Evolutionary conservation across 305 asterid species (phyloP).

Genomic region (Fraxinus albicans): DNA sequence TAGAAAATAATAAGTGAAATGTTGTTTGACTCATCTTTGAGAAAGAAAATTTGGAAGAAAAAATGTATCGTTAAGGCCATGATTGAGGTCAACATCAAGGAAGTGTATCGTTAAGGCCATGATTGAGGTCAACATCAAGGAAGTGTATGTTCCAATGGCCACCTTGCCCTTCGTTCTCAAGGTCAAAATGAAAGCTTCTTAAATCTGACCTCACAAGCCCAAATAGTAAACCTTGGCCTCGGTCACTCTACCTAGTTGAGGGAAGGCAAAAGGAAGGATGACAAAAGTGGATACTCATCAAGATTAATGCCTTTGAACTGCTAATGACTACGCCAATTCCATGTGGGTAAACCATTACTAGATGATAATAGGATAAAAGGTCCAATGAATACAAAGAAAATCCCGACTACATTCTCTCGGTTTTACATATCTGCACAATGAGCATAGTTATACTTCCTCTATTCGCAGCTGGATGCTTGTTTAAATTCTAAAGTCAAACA

Average conservation of each 20-base stretch:
- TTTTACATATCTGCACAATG: not conserved
- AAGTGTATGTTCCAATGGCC: not conserved
- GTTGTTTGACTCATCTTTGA: not conserved
- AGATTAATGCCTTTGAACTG: not conserved
- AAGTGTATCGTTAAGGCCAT: not conserved
- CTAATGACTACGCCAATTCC: not conserved
- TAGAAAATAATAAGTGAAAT: not conserved
- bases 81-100: not conserved
- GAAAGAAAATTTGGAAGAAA: not conserved
- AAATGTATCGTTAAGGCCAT: not conserved
- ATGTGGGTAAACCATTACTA: not conserved
- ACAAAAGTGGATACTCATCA: not conserved
- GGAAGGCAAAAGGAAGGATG: not conserved
- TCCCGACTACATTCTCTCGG: not conserved
- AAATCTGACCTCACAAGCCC: not conserved
- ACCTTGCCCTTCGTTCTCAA: not conserved
- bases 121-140: not conserved
- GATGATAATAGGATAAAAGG: no score
- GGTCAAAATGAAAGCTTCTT: not conserved
- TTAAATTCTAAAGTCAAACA: not conserved
- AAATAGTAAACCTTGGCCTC: not conserved
- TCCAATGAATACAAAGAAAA: not conserved
- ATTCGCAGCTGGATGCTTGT: not conserved
- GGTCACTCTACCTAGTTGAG: not conserved
- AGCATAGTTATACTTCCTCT: not conserved